phyloP scores from a whole-genome alignment of 805 yeast genomes.

The Spathaspora passalidarum region DNA sequence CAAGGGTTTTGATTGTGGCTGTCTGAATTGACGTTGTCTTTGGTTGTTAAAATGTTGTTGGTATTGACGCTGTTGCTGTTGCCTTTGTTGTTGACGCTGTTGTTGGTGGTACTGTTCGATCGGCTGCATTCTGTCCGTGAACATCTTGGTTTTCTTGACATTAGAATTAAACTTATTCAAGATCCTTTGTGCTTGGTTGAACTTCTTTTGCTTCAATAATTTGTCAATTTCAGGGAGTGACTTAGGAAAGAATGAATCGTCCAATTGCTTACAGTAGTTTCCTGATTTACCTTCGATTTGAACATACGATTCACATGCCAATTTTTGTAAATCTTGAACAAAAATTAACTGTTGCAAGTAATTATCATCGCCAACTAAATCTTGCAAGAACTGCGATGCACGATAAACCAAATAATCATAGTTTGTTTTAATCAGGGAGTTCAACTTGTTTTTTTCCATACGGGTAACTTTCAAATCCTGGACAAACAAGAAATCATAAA shows the following conservation, averaged over 20 bases:
- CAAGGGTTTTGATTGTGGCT: conserved; percentile 33
- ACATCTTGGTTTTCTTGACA: conserved; percentile 38
- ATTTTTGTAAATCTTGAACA: conserved; percentile 29
- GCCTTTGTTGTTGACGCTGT: conserved; percentile 42
- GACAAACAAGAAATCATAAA: conserved; percentile 23
- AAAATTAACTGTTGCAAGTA: conserved; percentile 16
- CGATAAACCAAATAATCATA: conserved; percentile 41
- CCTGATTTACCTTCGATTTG: conserved; percentile 10
- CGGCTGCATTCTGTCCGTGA: conserved; percentile 28
- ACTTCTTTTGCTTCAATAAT: conserved; percentile 31
- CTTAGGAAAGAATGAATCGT: conserved; percentile 39
- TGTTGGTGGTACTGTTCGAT: conserved; percentile 34
- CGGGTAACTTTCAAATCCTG: conserved; percentile 26
- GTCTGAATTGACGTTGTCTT: conserved; percentile 30
- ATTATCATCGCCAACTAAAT: conserved; percentile 3
- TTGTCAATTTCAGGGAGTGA: conserved; percentile 31
- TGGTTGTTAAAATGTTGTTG: conserved; percentile 29
- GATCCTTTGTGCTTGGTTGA: conserved; percentile 35
- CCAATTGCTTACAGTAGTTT: conserved; percentile 20
- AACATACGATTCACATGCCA: conserved; percentile 38
- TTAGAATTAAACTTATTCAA: conserved; percentile 32
- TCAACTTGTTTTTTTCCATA: conserved; percentile 21
- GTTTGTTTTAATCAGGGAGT: conserved; percentile 36
- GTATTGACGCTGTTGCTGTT: conserved; percentile 44
- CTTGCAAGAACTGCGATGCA: conserved; percentile 11